A percentile compares a stretch with the other conserved stretches of the same genome.
phyloP scores from a whole-genome alignment of 2,329 filamentous ascomycete genomes.

The Shiraia bambusicola region DNA sequence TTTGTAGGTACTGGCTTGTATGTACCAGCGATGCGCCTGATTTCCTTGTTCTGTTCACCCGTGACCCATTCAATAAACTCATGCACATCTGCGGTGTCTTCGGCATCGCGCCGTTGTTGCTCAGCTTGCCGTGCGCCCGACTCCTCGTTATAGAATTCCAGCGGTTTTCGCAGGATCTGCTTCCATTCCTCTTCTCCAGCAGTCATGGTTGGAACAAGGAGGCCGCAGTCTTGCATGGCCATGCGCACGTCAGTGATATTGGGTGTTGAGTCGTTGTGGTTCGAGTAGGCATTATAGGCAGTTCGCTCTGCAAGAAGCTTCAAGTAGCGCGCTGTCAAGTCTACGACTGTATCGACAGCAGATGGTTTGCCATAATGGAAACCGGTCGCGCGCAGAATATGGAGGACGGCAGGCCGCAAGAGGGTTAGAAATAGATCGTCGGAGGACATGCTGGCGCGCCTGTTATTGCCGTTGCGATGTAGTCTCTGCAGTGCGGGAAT shows the following conservation, averaged over 20 bases:
- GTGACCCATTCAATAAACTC: constrained; percentile 78
- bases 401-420: constrained; percentile 81
- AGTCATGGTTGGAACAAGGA: constrained; percentile 68
- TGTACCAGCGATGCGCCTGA: constrained; percentile 76
- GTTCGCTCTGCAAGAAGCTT: constrained; percentile 71
- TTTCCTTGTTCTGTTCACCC: constrained; percentile 74
- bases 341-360: constrained; percentile 84
- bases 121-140: constrained; percentile 47
- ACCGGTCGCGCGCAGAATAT: constrained; percentile 87
- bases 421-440: constrained; percentile 69
- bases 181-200: constrained; percentile 68
- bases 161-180: constrained; percentile 51
- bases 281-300: constrained; percentile 68
- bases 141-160: constrained; percentile 46
- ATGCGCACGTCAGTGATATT: constrained; percentile 78
- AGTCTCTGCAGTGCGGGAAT: constrained; percentile 12
- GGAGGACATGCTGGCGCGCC: constrained; percentile 37
- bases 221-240: constrained; percentile 79
- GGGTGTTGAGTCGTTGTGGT: constrained; percentile 65
- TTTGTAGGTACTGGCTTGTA: constrained; percentile 43
- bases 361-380: constrained; percentile 81
- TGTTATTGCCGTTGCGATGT: constrained; percentile 9
- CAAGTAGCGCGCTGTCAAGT: constrained; percentile 81
- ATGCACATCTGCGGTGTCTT: constrained; percentile 76
- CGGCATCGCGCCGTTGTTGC: constrained; percentile 54